phyloP scores from a whole-genome alignment of 106 monocot genomes.

The Platanthera zijinensis region DNA sequence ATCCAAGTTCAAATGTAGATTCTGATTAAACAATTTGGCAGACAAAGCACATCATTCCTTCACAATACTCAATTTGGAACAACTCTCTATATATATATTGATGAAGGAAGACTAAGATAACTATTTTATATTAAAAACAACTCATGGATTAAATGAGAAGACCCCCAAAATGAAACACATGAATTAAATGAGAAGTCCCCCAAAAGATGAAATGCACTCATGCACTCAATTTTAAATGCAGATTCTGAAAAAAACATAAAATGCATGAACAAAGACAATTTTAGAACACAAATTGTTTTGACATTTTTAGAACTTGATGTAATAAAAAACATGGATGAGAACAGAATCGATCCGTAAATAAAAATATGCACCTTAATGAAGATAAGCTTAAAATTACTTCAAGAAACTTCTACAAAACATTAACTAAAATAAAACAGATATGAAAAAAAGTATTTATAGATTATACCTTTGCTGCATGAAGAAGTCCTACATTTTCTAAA shows the following conservation, averaged over 20 bases:
- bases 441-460: not conserved
- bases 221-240: no score
- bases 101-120: no score
- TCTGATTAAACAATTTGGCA: constrained; percentile 19
- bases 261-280: not conserved
- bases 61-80: no score
- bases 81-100: no score
- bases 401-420: not conserved
- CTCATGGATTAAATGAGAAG: no score
- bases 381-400: not conserved
- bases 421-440: not conserved
- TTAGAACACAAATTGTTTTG: not conserved
- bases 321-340: not conserved
- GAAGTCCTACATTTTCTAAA: constrained; percentile 65
- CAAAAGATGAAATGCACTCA: no score
- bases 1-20: constrained; percentile 68
- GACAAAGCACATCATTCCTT: no score
- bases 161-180: no score
- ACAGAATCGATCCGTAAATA: not conserved
- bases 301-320: not conserved
- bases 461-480: constrained; percentile 80
- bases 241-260: constrained; percentile 7
- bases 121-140: no score
- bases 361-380: not conserved
- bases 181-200: no score